A percentile compares a stretch with the other conserved stretches of the same genome.
Conservation (phyloP, 2,329 filamentous ascomycete genomes). For the Phaeosphaeriaceae sp. region DNA sequence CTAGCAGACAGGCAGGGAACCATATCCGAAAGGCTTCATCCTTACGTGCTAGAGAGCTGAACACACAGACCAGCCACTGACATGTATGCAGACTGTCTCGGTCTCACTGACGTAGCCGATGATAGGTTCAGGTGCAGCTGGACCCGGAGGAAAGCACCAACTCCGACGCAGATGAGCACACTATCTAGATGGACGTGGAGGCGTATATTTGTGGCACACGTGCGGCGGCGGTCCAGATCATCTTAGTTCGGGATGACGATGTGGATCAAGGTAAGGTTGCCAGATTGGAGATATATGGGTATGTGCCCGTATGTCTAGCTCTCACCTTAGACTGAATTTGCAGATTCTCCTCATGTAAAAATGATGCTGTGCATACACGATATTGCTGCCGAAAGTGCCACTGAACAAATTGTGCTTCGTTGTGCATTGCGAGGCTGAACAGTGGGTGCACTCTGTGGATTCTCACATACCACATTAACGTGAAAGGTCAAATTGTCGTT, state of each 20-base stretch:
- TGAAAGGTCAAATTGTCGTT: too few relatives aligned
- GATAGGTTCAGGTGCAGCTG: background rate
- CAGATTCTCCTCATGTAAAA: background rate
- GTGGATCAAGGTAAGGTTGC: background rate
- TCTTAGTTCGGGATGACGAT: background rate
- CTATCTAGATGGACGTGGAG: background rate
- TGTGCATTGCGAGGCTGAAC: too few relatives aligned
- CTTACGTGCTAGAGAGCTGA: background rate
- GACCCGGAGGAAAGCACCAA: background rate
- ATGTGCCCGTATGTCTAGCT: background rate
- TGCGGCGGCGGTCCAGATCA: background rate
- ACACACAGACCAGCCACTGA: background rate
- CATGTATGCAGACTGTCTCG: background rate
- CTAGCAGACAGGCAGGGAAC: background rate
- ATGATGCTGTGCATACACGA: too few relatives aligned
- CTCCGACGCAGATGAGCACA: background rate
- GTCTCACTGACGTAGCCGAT: background rate
- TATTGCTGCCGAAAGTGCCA: too few relatives aligned
- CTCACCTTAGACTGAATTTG: background rate
- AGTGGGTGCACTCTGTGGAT: too few relatives aligned
- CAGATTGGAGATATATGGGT: background rate
- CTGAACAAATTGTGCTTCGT: too few relatives aligned
- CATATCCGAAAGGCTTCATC: background rate
- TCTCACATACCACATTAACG: too few relatives aligned
- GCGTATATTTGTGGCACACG: background rate